A percentile compares a stretch with the other conserved stretches of the same genome.
Evolutionary conservation across 805 yeast genomes (phyloP).

Genomic region (Metschnikowia cubensis): DNA sequence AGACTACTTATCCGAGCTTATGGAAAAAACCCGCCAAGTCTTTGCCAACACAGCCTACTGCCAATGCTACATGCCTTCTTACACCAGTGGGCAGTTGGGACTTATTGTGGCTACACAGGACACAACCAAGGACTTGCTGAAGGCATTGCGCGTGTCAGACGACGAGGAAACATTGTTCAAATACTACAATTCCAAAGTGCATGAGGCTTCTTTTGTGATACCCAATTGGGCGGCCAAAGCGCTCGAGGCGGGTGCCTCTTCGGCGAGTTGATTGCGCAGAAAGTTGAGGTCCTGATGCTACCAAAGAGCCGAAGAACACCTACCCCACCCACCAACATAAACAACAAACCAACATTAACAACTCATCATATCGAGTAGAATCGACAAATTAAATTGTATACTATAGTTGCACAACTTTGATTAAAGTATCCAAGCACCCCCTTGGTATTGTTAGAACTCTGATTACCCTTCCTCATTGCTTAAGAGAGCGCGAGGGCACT

Average conservation of each 20-base stretch:
- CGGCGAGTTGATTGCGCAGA: background rate
- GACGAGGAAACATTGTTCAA: constrained; percentile 49
- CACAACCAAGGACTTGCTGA: constrained; percentile 38
- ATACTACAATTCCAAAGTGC: constrained; percentile 67
- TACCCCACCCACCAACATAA: too few species aligned
- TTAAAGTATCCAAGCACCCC: background rate
- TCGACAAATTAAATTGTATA: background rate
- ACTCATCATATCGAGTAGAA: background rate
- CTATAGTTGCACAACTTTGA: background rate
- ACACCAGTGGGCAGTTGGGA: constrained; percentile 86
- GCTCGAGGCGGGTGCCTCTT: constrained; percentile 12
- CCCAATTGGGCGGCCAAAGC: constrained; percentile 71
- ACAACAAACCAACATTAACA: background rate
- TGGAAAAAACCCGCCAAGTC: constrained; percentile 47
- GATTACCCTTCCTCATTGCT: background rate
- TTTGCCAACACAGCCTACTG: constrained; percentile 62
- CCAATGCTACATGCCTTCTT: constrained; percentile 81
- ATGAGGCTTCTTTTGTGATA: constrained; percentile 66
- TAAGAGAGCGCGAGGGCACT: background rate
- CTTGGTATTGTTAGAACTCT: background rate
- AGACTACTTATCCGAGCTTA: constrained; percentile 45
- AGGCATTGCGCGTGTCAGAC: constrained; percentile 49
- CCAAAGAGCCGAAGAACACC: background rate
- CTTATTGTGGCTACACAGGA: constrained; percentile 68
- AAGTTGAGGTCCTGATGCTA: background rate